phyloP scores from a whole-genome alignment of 805 yeast species.

The Candida suzukii region DNA sequence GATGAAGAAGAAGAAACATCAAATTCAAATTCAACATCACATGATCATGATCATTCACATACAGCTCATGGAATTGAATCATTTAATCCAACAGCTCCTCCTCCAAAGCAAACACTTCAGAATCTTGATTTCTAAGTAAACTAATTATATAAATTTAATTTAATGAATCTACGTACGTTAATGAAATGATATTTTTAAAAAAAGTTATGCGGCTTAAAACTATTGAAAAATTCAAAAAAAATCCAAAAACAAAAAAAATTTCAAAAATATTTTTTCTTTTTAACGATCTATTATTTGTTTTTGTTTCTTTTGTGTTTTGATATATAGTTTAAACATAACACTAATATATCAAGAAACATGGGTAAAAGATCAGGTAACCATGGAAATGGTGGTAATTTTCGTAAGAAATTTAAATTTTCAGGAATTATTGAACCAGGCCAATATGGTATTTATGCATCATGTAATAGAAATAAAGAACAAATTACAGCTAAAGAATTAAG shows the following conservation, averaged over 20 bases:
- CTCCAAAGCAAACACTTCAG: neutral
- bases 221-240: too few species aligned
- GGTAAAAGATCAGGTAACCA: slow-evolving; percentile 17
- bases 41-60: too few species aligned
- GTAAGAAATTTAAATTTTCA: slow-evolving; percentile 36
- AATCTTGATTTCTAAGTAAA: neutral
- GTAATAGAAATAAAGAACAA: slow-evolving; percentile 73
- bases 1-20: slow-evolving; percentile 59
- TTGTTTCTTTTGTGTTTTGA: too few species aligned
- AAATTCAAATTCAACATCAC: neutral
- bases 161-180: neutral
- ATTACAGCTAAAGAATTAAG: slow-evolving; percentile 71
- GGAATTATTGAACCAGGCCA: slow-evolving; percentile 76
- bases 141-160: neutral
- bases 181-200: neutral
- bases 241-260: too few species aligned
- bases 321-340: neutral
- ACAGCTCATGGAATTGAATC: neutral
- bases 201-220: too few species aligned
- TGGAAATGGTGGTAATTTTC: slow-evolving; percentile 7
- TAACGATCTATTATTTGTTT: too few species aligned
- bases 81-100: neutral
- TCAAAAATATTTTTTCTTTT: too few species aligned
- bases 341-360: slow-evolving; percentile 6
- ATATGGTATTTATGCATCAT: slow-evolving; percentile 84